These are phyloP conservation scores for Cymbomonas tetramitiformis DNA, from an alignment of 139 green algal species.

Conservation along the genomic window DNA sequence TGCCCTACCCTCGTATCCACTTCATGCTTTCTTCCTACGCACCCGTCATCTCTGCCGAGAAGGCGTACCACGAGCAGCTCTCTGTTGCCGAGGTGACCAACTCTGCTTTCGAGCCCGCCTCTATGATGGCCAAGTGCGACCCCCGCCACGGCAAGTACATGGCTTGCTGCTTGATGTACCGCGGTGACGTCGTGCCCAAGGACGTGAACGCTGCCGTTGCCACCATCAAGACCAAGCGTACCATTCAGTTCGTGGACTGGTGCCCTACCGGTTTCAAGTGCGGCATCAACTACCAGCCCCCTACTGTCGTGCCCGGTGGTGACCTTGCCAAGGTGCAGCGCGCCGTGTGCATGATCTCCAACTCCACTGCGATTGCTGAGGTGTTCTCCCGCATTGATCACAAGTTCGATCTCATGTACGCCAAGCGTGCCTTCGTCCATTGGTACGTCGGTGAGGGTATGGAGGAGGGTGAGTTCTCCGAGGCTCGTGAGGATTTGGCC, in stretches of 20 bases:
- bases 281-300: conserved; percentile 99
- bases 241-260: conserved; percentile 97
- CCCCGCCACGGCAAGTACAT: conserved; percentile 90
- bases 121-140: conserved; percentile 97
- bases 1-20: conserved; percentile 96
- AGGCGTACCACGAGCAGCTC: conserved; percentile 97
- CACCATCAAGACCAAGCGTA: conserved; percentile 98
- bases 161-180: conserved; percentile 97
- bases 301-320: conserved; percentile 86
- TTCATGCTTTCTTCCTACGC: conserved; percentile 97
- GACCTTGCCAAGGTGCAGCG: conserved; percentile 98
- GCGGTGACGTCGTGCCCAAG: conserved; percentile 93
- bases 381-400: conserved; percentile 93
- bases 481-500: conserved; percentile 86
- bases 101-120: conserved; percentile 38
- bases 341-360: conserved; percentile 99
- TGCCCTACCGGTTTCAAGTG: conserved; percentile 98
- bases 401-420: conserved; percentile 99
- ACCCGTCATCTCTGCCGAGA: conserved; percentile 93
- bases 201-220: conserved; percentile 87
- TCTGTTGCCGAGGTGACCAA: conserved; percentile 96
- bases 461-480: conserved; percentile 75
- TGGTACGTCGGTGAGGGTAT: conserved; percentile 98
- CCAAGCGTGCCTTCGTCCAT: conserved; percentile 98
- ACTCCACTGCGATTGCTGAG: conserved; percentile 94